Evolutionary conservation across 768 basidiomycete genomes (phyloP).

Genomic region (Ramaria sp.): DNA sequence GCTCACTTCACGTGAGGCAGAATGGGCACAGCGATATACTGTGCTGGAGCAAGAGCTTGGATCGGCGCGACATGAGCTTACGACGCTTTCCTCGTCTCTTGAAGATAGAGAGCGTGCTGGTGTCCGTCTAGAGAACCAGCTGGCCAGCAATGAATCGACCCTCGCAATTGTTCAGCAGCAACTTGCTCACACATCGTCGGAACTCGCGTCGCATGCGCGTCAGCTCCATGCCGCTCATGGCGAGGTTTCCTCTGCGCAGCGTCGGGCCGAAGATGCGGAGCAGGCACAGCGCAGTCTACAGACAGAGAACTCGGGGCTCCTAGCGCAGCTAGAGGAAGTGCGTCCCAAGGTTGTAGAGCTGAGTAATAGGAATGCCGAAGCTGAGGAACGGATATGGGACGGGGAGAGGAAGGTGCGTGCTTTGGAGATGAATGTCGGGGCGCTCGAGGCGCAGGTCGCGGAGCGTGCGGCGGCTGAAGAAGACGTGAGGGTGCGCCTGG

Average conservation of each 20-base stretch:
- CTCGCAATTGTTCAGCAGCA: conserved; percentile 48
- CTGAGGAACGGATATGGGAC: conserved; percentile 29
- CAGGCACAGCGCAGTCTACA: conserved; percentile 62
- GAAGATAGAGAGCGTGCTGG: conserved; percentile 40
- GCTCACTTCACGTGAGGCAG: neutral
- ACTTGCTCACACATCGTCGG: conserved; percentile 41
- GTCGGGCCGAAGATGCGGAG: conserved; percentile 66
- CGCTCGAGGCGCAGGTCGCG: no score
- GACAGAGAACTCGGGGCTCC: conserved; percentile 62
- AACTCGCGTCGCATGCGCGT: conserved; percentile 40
- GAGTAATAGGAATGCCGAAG: conserved; percentile 48
- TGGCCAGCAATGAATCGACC: conserved; percentile 33
- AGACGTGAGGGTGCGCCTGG: no score
- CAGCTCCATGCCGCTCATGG: conserved; percentile 49
- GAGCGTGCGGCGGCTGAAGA: no score
- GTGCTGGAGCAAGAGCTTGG: conserved; percentile 31
- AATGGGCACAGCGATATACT: neutral
- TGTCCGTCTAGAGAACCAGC: conserved; percentile 34
- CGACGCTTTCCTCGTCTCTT: conserved; percentile 33
- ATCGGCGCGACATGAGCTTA: conserved; percentile 31
- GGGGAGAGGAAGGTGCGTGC: no score
- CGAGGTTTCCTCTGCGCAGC: conserved; percentile 39
- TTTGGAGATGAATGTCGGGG: no score
- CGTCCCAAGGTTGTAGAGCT: conserved; percentile 76
- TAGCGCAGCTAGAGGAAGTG: conserved; percentile 80